Evolutionary conservation across 768 basidiomycete genomes (phyloP).

Genomic region (Hericium alpestre): DNA sequence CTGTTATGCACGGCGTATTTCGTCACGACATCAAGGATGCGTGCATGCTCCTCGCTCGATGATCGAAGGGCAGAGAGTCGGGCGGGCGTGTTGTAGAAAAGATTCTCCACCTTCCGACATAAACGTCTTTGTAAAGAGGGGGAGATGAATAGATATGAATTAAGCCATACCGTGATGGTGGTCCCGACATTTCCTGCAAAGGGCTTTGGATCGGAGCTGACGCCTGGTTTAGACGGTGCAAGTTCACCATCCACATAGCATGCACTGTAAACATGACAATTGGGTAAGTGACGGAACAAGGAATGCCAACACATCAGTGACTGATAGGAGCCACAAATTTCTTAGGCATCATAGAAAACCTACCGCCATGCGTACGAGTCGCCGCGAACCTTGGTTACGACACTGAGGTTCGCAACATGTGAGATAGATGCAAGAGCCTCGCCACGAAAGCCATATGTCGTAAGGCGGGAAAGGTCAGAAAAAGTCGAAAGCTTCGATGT

Average conservation of each 20-base stretch:
- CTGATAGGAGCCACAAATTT: not conserved
- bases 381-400: conserved; percentile 79
- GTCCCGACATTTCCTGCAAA: conserved; percentile 95
- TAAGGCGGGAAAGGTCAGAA: conserved; percentile 72
- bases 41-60: conserved; percentile 81
- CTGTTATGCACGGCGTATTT: conserved; percentile 94
- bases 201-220: conserved; percentile 69
- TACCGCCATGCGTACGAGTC: conserved; percentile 91
- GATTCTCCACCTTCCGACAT: conserved; percentile 71
- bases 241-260: conserved; percentile 72
- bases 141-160: not conserved
- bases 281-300: not conserved
- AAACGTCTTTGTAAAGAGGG: not conserved
- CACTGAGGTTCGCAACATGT: conserved; percentile 80
- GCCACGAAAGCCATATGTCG: conserved; percentile 93
- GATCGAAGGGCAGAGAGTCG: conserved; percentile 78
- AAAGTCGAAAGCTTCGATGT: conserved; percentile 87
- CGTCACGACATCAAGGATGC: conserved; percentile 85
- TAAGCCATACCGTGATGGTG: conserved; percentile 51
- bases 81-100: conserved; percentile 89
- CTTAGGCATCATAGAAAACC: conserved; percentile 20
- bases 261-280: conserved; percentile 39
- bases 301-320: not conserved
- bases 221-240: conserved; percentile 58
- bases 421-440: conserved; percentile 95